A percentile compares a stretch with the other conserved stretches of the same genome.
phyloP scores from a whole-genome alignment of 192 early-diverging fungal genomes.

The Chytriomyces sp. region DNA sequence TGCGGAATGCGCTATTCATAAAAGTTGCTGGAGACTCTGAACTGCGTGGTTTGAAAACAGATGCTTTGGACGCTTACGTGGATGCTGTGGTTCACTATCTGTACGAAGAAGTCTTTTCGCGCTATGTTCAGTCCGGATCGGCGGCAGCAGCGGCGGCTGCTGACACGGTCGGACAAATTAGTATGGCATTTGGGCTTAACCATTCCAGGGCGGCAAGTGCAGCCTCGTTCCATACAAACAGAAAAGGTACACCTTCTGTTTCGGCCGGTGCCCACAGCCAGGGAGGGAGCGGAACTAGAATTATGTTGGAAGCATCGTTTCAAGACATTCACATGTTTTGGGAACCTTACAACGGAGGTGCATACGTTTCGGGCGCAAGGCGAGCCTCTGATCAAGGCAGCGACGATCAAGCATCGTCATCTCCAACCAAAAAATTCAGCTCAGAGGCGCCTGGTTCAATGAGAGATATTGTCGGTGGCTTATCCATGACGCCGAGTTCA shows the following conservation, averaged over 20 bases:
- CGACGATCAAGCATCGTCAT: not conserved
- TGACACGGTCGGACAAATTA: not conserved
- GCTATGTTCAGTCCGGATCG: not conserved
- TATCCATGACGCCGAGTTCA: not conserved
- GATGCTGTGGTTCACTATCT: constrained; percentile 11
- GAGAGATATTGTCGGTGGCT: not conserved
- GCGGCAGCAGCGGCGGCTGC: not conserved
- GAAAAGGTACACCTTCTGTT: not conserved
- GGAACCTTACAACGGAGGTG: no score
- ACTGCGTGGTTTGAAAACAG: not conserved
- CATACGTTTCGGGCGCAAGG: not conserved
- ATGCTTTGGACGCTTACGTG: constrained; percentile 9
- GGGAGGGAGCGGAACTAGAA: not conserved
- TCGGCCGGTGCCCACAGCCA: not conserved
- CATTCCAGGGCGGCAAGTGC: not conserved
- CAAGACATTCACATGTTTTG: not conserved
- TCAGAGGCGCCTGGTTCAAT: not conserved
- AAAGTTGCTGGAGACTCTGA: not conserved
- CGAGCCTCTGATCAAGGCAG: not conserved
- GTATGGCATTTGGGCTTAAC: not conserved
- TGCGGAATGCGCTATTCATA: not conserved
- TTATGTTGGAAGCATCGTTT: not conserved
- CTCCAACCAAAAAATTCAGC: not conserved
- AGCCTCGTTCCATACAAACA: not conserved
- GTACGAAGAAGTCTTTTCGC: constrained; percentile 10